A percentile compares a stretch with the other conserved stretches of the same genome.
These are phyloP conservation scores for Raddia distichophylla DNA, from an alignment of 176 grass and related monocot species.

Conservation along the genomic window DNA sequence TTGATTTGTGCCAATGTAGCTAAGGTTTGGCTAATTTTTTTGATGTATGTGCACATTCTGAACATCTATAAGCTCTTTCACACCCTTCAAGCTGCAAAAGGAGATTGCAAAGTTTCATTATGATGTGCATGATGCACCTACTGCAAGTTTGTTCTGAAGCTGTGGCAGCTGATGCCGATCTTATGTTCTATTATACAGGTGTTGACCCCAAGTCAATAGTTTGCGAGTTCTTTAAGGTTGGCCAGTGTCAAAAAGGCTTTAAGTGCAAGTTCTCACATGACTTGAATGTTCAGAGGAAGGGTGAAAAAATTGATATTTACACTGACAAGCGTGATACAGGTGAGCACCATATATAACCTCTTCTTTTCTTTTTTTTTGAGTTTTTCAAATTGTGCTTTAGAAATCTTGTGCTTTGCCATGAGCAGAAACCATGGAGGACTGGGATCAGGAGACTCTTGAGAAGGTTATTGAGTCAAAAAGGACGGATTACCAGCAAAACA, in stretches of 20 bases:
- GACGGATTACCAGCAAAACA: slow-evolving; percentile 94
- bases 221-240: slow-evolving; percentile 95
- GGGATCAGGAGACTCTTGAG: slow-evolving; percentile 98
- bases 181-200: slow-evolving; percentile 55
- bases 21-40: slow-evolving; percentile 30
- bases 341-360: background rate
- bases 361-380: background rate
- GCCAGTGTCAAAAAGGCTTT: slow-evolving; percentile 91
- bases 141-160: slow-evolving; percentile 16
- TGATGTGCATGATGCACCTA: too few species aligned
- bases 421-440: slow-evolving; percentile 94
- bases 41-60: background rate
- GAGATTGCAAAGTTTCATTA: slow-evolving; percentile 20
- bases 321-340: slow-evolving; percentile 87
- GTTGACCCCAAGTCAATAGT: slow-evolving; percentile 97
- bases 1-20: slow-evolving; percentile 4
- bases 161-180: slow-evolving; percentile 28
- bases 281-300: slow-evolving; percentile 96
- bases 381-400: background rate
- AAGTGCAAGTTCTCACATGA: slow-evolving; percentile 99
- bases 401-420: slow-evolving; percentile 28
- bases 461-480: slow-evolving; percentile 88
- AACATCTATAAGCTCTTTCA: background rate
- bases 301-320: slow-evolving; percentile 99
- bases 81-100: background rate